These are phyloP conservation scores for Trichaptum fuscoviolaceum DNA, from an alignment of 768 basidiomycete genomes.

Conservation along the genomic window DNA sequence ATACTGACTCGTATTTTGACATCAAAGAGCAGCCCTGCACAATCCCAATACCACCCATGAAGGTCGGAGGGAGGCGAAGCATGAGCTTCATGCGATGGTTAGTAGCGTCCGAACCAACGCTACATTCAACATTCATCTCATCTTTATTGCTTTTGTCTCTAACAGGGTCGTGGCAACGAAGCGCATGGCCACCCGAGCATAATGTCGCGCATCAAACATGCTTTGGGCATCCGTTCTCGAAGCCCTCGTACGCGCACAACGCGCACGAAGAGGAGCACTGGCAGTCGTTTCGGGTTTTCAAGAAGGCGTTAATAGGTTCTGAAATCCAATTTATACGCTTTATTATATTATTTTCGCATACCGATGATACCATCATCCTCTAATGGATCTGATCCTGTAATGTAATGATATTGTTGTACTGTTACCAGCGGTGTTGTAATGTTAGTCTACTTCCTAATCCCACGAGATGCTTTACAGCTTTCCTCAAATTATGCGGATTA, in stretches of 20 bases:
- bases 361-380: background rate
- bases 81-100: slow-evolving; percentile 42
- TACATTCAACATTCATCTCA: background rate
- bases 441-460: too few relatives aligned
- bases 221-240: slow-evolving; percentile 39
- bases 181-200: slow-evolving; percentile 37
- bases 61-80: slow-evolving; percentile 43
- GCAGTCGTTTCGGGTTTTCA: background rate
- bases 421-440: too few relatives aligned
- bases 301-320: background rate
- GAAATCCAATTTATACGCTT: background rate
- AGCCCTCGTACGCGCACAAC: background rate
- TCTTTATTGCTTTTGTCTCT: background rate
- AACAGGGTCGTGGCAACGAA: slow-evolving; percentile 36
- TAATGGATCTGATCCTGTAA: too few relatives aligned
- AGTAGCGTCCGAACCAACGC: slow-evolving; percentile 14
- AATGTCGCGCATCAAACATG: slow-evolving; percentile 46
- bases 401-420: too few relatives aligned
- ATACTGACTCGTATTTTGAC: background rate
- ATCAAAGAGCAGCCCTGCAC: slow-evolving; percentile 32
- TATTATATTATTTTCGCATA: background rate
- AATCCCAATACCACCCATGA: slow-evolving; percentile 44
- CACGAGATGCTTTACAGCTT: too few relatives aligned
- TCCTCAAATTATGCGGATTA: too few relatives aligned
- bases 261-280: background rate